Conservation (phyloP, 345 rosid genomes). For the Passiflora organensis region DNA sequence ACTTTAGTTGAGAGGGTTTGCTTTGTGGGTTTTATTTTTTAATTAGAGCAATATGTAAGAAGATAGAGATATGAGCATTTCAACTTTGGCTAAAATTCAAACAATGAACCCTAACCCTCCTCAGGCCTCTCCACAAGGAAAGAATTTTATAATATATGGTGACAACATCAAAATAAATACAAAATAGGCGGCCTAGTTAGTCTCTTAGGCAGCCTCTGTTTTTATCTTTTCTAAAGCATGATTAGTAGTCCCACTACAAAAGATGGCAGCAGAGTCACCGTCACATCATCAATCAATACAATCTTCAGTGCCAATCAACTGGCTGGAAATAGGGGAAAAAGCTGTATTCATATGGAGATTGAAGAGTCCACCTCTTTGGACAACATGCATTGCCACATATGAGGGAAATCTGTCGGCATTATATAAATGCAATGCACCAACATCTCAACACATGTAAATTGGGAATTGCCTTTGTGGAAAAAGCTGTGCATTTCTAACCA, state of each 20-base stretch:
- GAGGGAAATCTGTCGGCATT: conserved; percentile 29
- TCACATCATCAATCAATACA: too few species aligned
- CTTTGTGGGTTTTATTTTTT: neutral
- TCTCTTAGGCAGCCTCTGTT: too few species aligned
- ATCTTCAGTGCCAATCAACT: too few species aligned
- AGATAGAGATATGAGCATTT: neutral
- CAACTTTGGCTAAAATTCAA: too few species aligned
- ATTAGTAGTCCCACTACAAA: too few species aligned
- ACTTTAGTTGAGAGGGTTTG: neutral
- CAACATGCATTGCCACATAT: conserved; percentile 8
- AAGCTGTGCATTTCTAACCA: too few species aligned
- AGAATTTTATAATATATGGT: too few species aligned
- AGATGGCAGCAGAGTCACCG: too few species aligned
- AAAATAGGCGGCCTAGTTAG: too few species aligned
- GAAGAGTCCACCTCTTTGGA: conserved; percentile 11
- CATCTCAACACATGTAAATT: neutral
- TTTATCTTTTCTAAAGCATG: too few species aligned
- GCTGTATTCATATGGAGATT: conserved; percentile 1
- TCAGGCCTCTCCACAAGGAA: neutral
- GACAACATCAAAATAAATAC: too few species aligned
- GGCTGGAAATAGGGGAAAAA: conserved; percentile 2
- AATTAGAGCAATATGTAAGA: neutral
- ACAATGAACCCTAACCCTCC: neutral
- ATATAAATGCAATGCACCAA: conserved; percentile 1
- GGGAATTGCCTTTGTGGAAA: too few species aligned